Base-by-base conservation (phyloP, 1,284 basidiomycete species). In the Leccinum subfulvum region DNA sequence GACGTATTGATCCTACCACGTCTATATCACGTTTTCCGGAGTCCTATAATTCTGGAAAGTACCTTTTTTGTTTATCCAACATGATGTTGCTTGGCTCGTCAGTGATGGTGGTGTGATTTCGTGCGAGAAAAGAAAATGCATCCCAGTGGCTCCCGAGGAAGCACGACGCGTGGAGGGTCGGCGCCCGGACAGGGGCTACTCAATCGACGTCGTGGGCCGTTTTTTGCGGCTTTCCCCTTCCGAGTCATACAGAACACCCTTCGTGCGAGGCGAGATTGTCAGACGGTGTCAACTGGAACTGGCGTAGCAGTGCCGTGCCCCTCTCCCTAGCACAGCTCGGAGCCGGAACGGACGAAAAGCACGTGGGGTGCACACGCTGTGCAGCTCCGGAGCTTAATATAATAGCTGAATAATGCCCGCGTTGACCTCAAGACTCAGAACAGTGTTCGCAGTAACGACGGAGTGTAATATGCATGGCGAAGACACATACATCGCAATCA, bases 1-100 rank as follows among this genome's bases (percentile, higher is more conserved):
- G 58, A 75, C 74, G 30, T 77, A 77, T 60, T 77, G 63, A 76
- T 16, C 4, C 10, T 35, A 21, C 18, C 30, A 47, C 18, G 21
- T 49, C n/a, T 56, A 21, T 16, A 9, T 52, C 33, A 4, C 35
- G 3, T 28, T 41, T 28, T 52, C 14, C 18, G 37, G 28, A 21
- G 21, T 28, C n/a, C 21, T 41, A 21, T 18, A 14, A 44, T 57
- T 30, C 21, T 28, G 21, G 21, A 51, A 52, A 26, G n/a, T 8
- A 9, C 8, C 9, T 4, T 52, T 26, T 39, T 30, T 26, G 58
- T 10, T 7, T 63, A 54, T 55, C 6, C 28, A 23, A 21, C 16
- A 54, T 54, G 10, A 18, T 9, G 26, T n/a, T 54, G 53, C 53
- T 30, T 23, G 33, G 49, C 21, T 21, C 16, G 28, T n/a, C 52